A percentile compares a stretch with the other conserved stretches of the same genome.
Evolutionary conservation across 2,329 filamentous ascomycete species (phyloP).

Genomic region (Daldinia sp.): DNA sequence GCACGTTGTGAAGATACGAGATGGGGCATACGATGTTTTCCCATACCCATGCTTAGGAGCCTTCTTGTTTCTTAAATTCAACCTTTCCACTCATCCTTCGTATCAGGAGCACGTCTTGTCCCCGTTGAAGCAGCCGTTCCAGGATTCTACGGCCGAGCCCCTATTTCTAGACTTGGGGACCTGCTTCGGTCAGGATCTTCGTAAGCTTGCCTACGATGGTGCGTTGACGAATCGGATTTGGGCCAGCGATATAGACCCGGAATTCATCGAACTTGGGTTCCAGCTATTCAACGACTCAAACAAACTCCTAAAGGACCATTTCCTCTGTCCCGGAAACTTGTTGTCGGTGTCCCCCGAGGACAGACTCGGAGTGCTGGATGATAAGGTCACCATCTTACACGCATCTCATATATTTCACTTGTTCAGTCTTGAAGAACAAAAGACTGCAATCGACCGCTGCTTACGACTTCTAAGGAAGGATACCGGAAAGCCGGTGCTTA

Average conservation of each 20-base stretch:
- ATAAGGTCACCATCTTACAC: slow-evolving; percentile 48
- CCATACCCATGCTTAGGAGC: slow-evolving; percentile 60
- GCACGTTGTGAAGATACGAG: slow-evolving; percentile 44
- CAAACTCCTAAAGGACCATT: slow-evolving; percentile 50
- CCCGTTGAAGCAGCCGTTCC: slow-evolving; percentile 50
- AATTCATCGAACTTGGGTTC: slow-evolving; percentile 57
- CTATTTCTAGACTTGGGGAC: slow-evolving; percentile 58
- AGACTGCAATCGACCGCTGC: slow-evolving; percentile 47
- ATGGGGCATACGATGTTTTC: slow-evolving; percentile 43
- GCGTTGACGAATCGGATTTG: slow-evolving; percentile 48
- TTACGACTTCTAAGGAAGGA: slow-evolving; percentile 48
- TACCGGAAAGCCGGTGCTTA: slow-evolving; percentile 49
- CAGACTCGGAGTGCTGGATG: slow-evolving; percentile 52
- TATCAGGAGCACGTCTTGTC: slow-evolving; percentile 49
- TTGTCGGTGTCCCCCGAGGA: slow-evolving; percentile 48
- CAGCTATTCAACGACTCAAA: slow-evolving; percentile 56
- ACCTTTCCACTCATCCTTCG: slow-evolving; percentile 49
- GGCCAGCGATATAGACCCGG: slow-evolving; percentile 53
- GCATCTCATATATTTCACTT: slow-evolving; percentile 56
- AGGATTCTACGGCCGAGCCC: slow-evolving; percentile 41
- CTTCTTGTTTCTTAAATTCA: slow-evolving; percentile 58
- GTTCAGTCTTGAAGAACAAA: slow-evolving; percentile 54
- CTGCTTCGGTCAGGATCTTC: slow-evolving; percentile 59
- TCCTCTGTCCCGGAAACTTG: slow-evolving; percentile 53
- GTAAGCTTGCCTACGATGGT: slow-evolving; percentile 56